A percentile compares a stretch with the other conserved stretches of the same genome.
Conservation (phyloP, 345 rosid genomes). For the Brassica incana region DNA sequence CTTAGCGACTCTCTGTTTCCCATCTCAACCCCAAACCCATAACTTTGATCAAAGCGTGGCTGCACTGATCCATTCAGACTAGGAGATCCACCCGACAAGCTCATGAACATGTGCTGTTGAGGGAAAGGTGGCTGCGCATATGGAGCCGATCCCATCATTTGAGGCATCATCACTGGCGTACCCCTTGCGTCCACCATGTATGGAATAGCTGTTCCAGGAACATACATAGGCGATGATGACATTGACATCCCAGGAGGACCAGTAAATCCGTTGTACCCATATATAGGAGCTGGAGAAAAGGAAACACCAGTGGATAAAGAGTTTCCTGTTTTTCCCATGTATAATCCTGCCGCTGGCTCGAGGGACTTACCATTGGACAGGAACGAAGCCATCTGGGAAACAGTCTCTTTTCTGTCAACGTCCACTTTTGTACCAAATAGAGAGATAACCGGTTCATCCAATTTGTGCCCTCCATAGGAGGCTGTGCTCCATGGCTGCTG, state of each 20-base stretch:
- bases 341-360: conserved; percentile 48
- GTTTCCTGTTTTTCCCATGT: conserved; percentile 54
- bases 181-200: conserved; percentile 74
- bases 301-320: conserved; percentile 52
- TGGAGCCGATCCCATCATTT: conserved; percentile 55
- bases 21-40: conserved; percentile 62
- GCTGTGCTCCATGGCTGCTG: conserved; percentile 41
- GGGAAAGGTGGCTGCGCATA: conserved; percentile 50
- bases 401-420: conserved; percentile 51
- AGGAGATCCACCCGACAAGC: conserved; percentile 51
- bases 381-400: conserved; percentile 48
- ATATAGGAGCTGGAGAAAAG: conserved; percentile 57
- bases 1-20: conserved; percentile 55
- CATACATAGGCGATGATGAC: conserved; percentile 58
- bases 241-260: conserved; percentile 56
- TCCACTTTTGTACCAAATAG: conserved; percentile 77
- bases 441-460: conserved; percentile 64
- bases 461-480: conserved; percentile 48
- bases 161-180: conserved; percentile 62
- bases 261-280: conserved; percentile 57
- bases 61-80: conserved; percentile 56
- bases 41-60: conserved; percentile 68
- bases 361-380: conserved; percentile 61
- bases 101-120: conserved; percentile 66
- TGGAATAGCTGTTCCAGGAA: conserved; percentile 66